Base-by-base conservation (phyloP, 805 yeast species). In the Lachancea nothofagi region DNA sequence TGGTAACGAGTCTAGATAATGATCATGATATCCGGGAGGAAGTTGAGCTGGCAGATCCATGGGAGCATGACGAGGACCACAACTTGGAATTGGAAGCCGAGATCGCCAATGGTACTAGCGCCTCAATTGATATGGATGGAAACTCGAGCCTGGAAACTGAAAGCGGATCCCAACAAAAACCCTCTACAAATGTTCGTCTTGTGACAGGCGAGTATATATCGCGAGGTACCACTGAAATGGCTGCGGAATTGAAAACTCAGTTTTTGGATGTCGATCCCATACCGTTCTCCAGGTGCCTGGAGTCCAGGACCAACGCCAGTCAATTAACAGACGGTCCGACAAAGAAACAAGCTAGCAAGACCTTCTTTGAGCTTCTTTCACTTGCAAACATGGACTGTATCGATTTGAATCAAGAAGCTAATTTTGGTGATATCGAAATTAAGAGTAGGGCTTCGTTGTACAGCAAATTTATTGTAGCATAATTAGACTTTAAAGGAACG, bases 341-440 rank as follows among this genome's bases (percentile, higher is more conserved):
- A 7, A 57, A 43, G 41, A 40, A 36, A 12, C 57, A 53, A 30
- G 65, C 60, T 2, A 51, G 61, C 38, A 48, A 43, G 29, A 47
- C 84, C 39, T 88, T 88, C 61, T 88, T 87, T 53, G 95, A 88
- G 57, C 59, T 88, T 56, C 67, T 88, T 49, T 90, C 87, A 3
- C 67, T 88, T 42, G 94, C 94, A 2, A 80, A 93, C 5, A 70
- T 77, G 32, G 88, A 82, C 49, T 80, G 90, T 39, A 65, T 88
- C 33, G 65, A 67, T 12, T 59, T 87, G 29, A 62, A 74, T 26
- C 95, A 86, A 63, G 67, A 70, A 6, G 66, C 65, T 28, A 50
- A 81, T 15, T 85, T 79, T 47, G 81, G 80, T 4, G 75, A 72
- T 27, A 78, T 86, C 41, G 49, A 47, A n/a, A 69, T 84, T 26